Base-by-base conservation (phyloP, 2,329 filamentous ascomycete genomes). In the Penicillium capsulatum region DNA sequence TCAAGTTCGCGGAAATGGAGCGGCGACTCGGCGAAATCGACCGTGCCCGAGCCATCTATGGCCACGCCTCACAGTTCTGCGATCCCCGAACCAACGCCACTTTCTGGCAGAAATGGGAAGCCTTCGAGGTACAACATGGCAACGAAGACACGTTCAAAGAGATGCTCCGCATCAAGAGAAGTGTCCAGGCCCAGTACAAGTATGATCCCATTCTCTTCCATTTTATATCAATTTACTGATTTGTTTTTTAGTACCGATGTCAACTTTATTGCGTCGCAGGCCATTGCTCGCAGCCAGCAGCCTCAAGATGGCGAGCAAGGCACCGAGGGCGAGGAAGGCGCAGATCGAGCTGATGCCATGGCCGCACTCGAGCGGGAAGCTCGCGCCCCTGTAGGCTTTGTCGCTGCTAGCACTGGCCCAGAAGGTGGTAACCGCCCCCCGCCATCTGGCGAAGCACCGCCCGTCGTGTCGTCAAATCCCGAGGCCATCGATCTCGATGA, bases 91-190 rank as follows among this genome's bases (percentile, higher is more conserved):
- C 88, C 10, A 89, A 87, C 53, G 83, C 86, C 6, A 81, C 78
- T 11, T 98, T 97, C 69, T 98, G 94, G 94, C 77, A 82, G 55
- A 94, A 91, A 64, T 98, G 92, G 92, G 92, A 98, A 66, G 77
- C 82, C 38, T 98, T 98, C 65, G 94, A 98, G 67, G 89, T 97
- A 15, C 86, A 94, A 63, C 92, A 98, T 60, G 92, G 92, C 50
- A 98, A 98, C 68, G 94, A 98, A 65, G 92, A 98, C 64, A 98
- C 94, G 0, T 98, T 94, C 76, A 96, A 95, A 72, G 92, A 98
- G 64, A 98, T 98, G 92, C 75, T 97, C 47, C 83, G 92, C 19
- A 89, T 98, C 73, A 98, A 97, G 75, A 77, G 92, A 62, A 95
- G 88, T 66, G 92, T 98, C 9, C 89, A 96, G 66, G 91, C 92